Percentiles rank a stretch among this genome's conserved stretches.
phyloP scores from a whole-genome alignment of 2,329 filamentous ascomycete genomes.

The Xylaria arbuscula region DNA sequence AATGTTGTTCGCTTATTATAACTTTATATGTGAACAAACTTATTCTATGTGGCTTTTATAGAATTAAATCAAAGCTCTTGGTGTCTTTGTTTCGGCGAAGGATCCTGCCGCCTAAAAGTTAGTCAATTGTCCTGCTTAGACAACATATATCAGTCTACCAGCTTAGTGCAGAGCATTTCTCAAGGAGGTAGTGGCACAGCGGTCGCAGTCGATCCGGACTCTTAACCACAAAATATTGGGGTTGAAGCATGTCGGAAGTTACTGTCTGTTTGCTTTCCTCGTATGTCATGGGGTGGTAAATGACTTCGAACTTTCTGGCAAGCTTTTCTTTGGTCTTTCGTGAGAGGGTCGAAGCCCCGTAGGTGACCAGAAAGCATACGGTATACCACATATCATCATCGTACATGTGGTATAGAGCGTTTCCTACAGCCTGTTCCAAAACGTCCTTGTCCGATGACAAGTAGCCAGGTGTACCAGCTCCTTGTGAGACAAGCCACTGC shows the following conservation, averaged over 20 bases:
- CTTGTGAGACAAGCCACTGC: constrained; percentile 1
- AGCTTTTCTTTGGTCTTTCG: not conserved
- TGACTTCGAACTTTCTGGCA: not conserved
- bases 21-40: too few species aligned
- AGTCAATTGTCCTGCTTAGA: too few species aligned
- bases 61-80: too few species aligned
- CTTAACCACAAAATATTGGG: not conserved
- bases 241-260: not conserved
- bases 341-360: not conserved
- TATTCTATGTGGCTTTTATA: too few species aligned
- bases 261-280: not conserved
- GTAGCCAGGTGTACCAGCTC: not conserved
- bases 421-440: not conserved
- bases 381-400: not conserved
- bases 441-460: not conserved
- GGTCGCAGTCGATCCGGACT: not conserved
- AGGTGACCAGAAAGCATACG: not conserved
- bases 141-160: too few species aligned
- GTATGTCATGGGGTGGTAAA: not conserved
- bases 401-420: not conserved
- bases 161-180: too few species aligned
- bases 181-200: constrained; percentile 10
- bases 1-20: too few species aligned
- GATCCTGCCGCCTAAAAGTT: too few species aligned
- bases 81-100: too few species aligned